Evolutionary conservation across 2,329 filamentous ascomycete species (phyloP), one percentile per base, ranked within the genome.

Genomic region (Pestalotiopsis sp.): DNA sequence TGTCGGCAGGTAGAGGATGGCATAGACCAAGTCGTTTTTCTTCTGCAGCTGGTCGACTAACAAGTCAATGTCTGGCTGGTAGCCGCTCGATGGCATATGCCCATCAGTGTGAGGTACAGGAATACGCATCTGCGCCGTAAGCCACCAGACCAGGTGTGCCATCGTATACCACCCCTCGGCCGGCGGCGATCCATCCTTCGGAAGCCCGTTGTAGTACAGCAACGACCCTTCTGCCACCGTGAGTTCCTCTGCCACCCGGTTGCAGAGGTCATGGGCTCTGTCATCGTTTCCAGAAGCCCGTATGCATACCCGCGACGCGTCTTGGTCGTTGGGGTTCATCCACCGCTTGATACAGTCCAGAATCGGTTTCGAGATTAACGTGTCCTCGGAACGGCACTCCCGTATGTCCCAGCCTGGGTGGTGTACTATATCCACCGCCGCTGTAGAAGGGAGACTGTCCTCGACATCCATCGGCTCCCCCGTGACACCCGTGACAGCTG

Each of bases 141-240:
- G 56, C 52, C 52, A 66, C 65, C 65, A 66, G 13, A 66, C 12
- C n/a, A 38, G 17, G 60, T 66, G 65, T 0, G 31, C n/a, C 40
- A 66, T 66, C 0, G 52, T 66, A 38, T 66, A 60, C 52, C 65
- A 66, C 4, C 56, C 65, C 3, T 56, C 23, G 4, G 56, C 65
- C 0, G 52, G 65, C 36, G 65, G 56, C 2, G 52, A 9, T 17
- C 56, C 56, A 1, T 66, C 56, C 12, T n/a, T 27, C 11, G 65
- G 65, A 1, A 59, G 56, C 6, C 65, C 65, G 11, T 66, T 66
- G 65, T 66, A 66, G 14, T 56, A 66, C 12, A 66, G 52, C 6
- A 66, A 20, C 13, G 31, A 60, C 7, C 9, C 23, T 11, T 27
- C 6, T 23, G 64, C 17, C 25, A 14, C 41, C 17, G 56, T 36